Evolutionary conservation across 148 eudicot species (phyloP).

Genomic region (Drosera capensis): DNA sequence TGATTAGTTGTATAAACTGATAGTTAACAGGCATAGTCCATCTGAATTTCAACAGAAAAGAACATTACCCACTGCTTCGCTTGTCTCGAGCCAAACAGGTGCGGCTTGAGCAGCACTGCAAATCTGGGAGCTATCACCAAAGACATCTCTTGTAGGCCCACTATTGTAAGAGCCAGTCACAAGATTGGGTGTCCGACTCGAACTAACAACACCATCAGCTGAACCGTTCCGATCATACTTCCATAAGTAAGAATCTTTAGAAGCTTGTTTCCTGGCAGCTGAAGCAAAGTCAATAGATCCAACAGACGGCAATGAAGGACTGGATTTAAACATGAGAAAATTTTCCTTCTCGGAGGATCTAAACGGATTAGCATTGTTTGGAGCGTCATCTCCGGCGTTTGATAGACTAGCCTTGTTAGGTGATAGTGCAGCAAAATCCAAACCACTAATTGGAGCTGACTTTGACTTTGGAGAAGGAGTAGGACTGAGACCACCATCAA

Average conservation of each 20-base stretch:
- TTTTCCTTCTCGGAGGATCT: conserved; percentile 44
- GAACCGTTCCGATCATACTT: conserved; percentile 63
- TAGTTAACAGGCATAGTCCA: too few species aligned
- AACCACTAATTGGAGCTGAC: conserved; percentile 58
- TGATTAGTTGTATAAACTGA: conserved; percentile 1
- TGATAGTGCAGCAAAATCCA: conserved; percentile 78
- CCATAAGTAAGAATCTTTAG: conserved; percentile 65
- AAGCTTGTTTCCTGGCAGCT: conserved; percentile 70
- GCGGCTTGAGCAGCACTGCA: conserved; percentile 49
- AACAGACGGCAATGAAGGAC: conserved; percentile 44
- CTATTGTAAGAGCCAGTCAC: conserved; percentile 41
- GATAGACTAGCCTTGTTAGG: conserved; percentile 34
- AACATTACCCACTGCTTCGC: conserved; percentile 88
- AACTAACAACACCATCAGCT: conserved; percentile 45
- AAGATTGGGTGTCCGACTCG: conserved; percentile 66
- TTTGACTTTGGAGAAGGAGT: conserved; percentile 42
- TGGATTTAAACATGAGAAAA: conserved; percentile 35
- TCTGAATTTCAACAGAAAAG: conserved; percentile 7
- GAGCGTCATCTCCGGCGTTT: conserved; percentile 46
- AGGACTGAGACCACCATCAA: conserved; percentile 58
- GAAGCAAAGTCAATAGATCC: conserved; percentile 81
- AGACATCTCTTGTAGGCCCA: conserved; percentile 40
- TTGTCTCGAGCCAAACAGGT: conserved; percentile 95
- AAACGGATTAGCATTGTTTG: conserved; percentile 35
- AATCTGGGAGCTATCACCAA: conserved; percentile 42